These are phyloP conservation scores for Rubroshorea leprosula DNA, from an alignment of 345 rosid species.

Conservation along the genomic window DNA sequence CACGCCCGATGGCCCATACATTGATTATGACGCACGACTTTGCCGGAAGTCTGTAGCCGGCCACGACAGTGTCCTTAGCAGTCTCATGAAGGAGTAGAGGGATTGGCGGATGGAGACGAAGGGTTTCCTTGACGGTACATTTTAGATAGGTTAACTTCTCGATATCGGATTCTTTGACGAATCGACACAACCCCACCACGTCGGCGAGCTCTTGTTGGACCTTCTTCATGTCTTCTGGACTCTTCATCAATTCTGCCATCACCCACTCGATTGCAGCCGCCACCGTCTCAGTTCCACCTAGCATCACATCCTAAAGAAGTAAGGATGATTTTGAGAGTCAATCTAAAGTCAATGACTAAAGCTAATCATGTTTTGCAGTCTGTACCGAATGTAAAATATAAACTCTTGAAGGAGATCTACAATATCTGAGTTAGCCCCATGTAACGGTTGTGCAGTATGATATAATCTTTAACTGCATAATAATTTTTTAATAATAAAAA, in stretches of 20 bases:
- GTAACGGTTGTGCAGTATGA: too few relatives aligned
- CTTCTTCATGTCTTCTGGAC: conserved; percentile 39
- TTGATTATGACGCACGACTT: conserved; percentile 56
- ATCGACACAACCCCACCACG: conserved; percentile 45
- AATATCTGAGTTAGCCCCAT: too few relatives aligned
- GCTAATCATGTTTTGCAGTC: too few relatives aligned
- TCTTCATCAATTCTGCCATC: conserved; percentile 51
- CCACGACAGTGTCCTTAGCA: conserved; percentile 34
- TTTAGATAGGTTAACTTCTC: conserved; percentile 48
- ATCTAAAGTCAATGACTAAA: too few relatives aligned
- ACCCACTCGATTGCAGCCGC: conserved; percentile 81
- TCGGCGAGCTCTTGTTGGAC: conserved; percentile 51
- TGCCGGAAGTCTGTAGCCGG: conserved; percentile 48
- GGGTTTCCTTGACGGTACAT: conserved; percentile 53
- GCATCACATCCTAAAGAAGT: conserved; percentile 39
- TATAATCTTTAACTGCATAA: too few relatives aligned
- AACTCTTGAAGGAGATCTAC: too few relatives aligned
- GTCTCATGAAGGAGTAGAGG: conserved; percentile 68
- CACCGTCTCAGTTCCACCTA: conserved; percentile 65
- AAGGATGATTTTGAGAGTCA: too few relatives aligned
- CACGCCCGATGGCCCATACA: conserved; percentile 50
- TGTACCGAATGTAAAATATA: too few relatives aligned
- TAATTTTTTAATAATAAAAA: too few relatives aligned
- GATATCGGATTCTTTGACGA: conserved; percentile 45
- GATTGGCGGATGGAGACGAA: conserved; percentile 68